Evolutionary conservation across 768 basidiomycete genomes (phyloP).

Genomic region (Tricholoma furcatifolium): DNA sequence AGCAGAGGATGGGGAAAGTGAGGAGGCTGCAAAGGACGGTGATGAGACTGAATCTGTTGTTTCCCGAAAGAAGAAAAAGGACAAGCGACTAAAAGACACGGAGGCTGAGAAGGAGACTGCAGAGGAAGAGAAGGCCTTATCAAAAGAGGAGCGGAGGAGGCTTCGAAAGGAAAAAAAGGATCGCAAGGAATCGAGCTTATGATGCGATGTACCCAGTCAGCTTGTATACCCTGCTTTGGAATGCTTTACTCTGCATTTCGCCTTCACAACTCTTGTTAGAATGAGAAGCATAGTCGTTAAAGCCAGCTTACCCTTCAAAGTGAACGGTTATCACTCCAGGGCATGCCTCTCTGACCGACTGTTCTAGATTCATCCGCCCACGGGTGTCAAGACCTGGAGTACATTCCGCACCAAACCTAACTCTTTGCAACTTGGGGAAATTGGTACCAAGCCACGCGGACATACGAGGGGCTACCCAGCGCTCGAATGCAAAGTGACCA

Average conservation of each 20-base stretch:
- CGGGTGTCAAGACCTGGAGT: constrained; percentile 1
- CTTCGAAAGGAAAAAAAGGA: constrained; percentile 16
- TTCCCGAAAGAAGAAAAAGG: constrained; percentile 13
- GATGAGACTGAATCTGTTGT: not conserved
- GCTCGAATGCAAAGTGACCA: constrained; percentile 18
- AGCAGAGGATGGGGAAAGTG: constrained; percentile 10
- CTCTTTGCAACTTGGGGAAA: constrained; percentile 15
- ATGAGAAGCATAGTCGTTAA: not conserved
- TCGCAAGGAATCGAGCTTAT: constrained; percentile 7
- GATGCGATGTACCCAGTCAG: not conserved
- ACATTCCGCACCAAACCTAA: constrained; percentile 18
- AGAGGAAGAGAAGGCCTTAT: constrained; percentile 8
- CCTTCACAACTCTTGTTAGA: not conserved
- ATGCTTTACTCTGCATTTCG: not conserved
- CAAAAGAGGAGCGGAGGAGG: constrained; percentile 20
- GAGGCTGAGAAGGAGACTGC: constrained; percentile 5
- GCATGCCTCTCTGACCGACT: constrained; percentile 12
- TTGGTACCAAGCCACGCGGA: constrained; percentile 19
- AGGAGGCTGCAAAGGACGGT: constrained; percentile 11
- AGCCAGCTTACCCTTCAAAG: not conserved
- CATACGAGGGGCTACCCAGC: constrained; percentile 19
- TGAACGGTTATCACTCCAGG: constrained; percentile 6
- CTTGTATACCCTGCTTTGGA: constrained; percentile 10
- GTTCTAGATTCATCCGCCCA: not conserved
- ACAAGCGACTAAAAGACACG: constrained; percentile 24